Conservation (phyloP, 2,329 filamentous ascomycete species). For the Fusarium liriodendri region DNA sequence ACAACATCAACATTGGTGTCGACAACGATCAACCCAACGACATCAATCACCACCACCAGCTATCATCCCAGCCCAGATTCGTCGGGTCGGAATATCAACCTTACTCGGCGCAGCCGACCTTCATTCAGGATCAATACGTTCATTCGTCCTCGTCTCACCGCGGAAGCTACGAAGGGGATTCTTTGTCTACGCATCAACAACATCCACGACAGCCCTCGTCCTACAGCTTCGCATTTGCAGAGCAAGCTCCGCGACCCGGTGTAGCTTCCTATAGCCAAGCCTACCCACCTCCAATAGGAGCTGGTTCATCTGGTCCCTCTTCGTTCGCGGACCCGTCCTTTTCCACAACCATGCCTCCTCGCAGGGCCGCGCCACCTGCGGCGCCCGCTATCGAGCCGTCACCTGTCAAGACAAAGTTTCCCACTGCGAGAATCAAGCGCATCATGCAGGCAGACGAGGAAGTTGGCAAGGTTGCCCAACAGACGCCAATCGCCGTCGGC, state of each 20-base stretch:
- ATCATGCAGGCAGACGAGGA: slow-evolving; percentile 99
- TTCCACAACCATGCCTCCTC: slow-evolving; percentile 49
- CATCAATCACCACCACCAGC: slow-evolving; percentile 39
- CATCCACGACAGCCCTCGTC: slow-evolving; percentile 30
- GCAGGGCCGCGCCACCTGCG: slow-evolving; percentile 49
- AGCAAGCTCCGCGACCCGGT: slow-evolving; percentile 20
- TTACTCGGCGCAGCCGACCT: slow-evolving; percentile 35
- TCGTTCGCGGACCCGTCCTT: slow-evolving; percentile 19
- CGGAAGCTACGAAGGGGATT: slow-evolving; percentile 18
- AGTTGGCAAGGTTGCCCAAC: slow-evolving; percentile 97
- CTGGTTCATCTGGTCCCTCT: slow-evolving; percentile 13
- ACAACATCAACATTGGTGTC: slow-evolving; percentile 45
- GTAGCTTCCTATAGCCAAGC: slow-evolving; percentile 29
- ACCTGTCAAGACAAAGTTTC: slow-evolving; percentile 93
- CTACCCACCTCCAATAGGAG: slow-evolving; percentile 19
- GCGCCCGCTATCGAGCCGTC: slow-evolving; percentile 66
- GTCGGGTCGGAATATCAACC: slow-evolving; percentile 36
- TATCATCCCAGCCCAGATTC: slow-evolving; percentile 37
- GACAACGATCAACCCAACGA: slow-evolving; percentile 38
- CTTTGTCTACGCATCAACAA: slow-evolving; percentile 22
- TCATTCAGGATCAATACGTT: slow-evolving; percentile 34
- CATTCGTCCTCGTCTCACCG: slow-evolving; percentile 11
- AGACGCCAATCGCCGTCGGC: slow-evolving; percentile 94
- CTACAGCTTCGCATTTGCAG: slow-evolving; percentile 26
- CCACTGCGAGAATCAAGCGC: slow-evolving; percentile 95